Evolutionary conservation across 2,329 filamentous ascomycete genomes (phyloP).

Genomic region (Myriangium duriaei): DNA sequence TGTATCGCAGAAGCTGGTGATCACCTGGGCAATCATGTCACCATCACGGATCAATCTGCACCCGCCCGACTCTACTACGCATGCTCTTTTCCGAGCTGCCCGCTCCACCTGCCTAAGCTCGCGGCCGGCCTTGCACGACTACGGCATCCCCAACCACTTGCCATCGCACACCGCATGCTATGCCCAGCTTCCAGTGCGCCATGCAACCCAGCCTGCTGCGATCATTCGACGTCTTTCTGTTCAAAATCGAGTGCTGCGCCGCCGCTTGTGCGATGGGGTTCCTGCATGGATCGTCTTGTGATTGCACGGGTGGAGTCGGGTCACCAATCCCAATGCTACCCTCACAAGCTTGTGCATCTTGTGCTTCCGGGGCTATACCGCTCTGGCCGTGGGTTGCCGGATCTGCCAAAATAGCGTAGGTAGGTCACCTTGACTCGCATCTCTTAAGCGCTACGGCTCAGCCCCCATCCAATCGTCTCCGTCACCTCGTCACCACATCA

Average conservation of each 20-base stretch:
- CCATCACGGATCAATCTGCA: background rate
- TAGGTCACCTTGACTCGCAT: slow-evolving; percentile 5
- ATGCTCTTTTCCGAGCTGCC: too few relatives aligned
- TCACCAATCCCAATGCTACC: background rate
- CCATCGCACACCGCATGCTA: background rate
- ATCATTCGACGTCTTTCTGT: too few relatives aligned
- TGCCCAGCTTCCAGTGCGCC: too few relatives aligned
- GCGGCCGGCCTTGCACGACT: background rate
- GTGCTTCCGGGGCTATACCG: background rate
- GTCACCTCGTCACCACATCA: slow-evolving; percentile 3
- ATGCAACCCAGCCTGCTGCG: too few relatives aligned
- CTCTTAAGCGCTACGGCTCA: slow-evolving; percentile 9
- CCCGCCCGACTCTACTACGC: too few relatives aligned
- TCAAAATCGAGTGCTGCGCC: too few relatives aligned
- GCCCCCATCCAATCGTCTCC: slow-evolving; percentile 5
- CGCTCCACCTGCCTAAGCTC: background rate
- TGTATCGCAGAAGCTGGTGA: background rate
- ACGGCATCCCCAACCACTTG: background rate
- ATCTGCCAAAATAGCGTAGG: slow-evolving; percentile 7
- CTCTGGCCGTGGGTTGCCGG: background rate
- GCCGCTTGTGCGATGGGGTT: background rate
- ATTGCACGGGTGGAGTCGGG: background rate
- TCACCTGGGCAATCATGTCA: background rate
- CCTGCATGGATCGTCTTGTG: background rate
- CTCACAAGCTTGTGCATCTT: too few relatives aligned